Evolutionary conservation across 805 yeast species (phyloP).

Genomic region (Kurtzmaniella fragi): DNA sequence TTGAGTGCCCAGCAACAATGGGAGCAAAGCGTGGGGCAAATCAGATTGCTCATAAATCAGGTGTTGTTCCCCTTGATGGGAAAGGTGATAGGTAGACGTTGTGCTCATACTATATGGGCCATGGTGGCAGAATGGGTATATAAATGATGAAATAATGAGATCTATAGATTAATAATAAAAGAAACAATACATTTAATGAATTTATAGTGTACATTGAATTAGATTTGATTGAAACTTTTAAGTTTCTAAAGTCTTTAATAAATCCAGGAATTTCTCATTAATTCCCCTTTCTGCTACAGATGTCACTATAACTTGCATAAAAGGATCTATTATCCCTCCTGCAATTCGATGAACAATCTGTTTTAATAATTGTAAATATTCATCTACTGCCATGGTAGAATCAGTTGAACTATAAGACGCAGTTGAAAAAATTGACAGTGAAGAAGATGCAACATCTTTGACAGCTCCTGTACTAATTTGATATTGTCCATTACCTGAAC

Average conservation of each 20-base stretch:
- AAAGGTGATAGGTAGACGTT: constrained; percentile 59
- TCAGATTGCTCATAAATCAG: constrained; percentile 52
- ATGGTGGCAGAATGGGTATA: constrained; percentile 33
- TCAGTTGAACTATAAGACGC: constrained; percentile 18
- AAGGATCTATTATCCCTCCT: constrained; percentile 37
- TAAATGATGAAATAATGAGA: constrained; percentile 2
- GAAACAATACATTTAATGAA: not conserved
- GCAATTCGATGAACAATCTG: constrained; percentile 24
- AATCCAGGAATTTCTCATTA: constrained; percentile 22
- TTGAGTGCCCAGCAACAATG: constrained; percentile 63
- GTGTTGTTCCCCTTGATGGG: constrained; percentile 65
- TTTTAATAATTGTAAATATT: constrained; percentile 22
- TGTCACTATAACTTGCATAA: constrained; percentile 21
- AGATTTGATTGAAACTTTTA: not conserved
- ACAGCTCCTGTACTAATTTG: not conserved
- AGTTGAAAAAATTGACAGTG: constrained; percentile 32
- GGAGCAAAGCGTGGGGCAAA: constrained; percentile 63
- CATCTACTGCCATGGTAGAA: constrained; percentile 22
- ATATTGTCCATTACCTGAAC: not conserved
- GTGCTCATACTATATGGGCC: constrained; percentile 41
- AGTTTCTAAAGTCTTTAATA: constrained; percentile 16
- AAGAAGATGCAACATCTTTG: not conserved
- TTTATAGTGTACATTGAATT: not conserved
- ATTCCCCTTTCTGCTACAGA: constrained; percentile 28
- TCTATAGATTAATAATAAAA: not conserved